Percentiles rank a stretch among this genome's conserved stretches.
Evolutionary conservation across 768 basidiomycete species (phyloP).

Genomic region (Kwoniella sp.): DNA sequence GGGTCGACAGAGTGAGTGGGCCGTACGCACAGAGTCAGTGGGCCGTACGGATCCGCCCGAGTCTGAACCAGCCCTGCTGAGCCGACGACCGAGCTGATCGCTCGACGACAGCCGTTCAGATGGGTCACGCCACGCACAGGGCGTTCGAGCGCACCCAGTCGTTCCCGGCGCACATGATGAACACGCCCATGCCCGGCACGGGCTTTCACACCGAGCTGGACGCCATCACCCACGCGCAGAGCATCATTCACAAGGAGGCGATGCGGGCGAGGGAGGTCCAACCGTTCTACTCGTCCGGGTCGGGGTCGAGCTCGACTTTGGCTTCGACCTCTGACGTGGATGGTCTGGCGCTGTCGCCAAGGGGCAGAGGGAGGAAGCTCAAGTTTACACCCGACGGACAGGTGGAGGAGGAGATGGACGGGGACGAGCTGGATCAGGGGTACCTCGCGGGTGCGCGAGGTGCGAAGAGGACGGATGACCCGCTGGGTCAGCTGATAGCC

Average conservation of each 20-base stretch:
- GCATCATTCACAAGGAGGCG: conserved; percentile 17
- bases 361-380: conserved; percentile 3
- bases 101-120: conserved; percentile 1
- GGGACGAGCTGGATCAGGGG: not conserved
- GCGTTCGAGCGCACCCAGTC: conserved; percentile 31
- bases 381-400: conserved; percentile 21
- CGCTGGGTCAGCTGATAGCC: not conserved
- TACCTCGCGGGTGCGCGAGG: not conserved
- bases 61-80: not conserved
- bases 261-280: conserved; percentile 12
- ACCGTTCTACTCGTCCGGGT: conserved; percentile 15
- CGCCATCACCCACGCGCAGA: conserved; percentile 15
- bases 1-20: conserved; percentile 25
- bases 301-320: not conserved
- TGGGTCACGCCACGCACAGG: conserved; percentile 11
- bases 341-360: conserved; percentile 2
- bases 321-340: conserved; percentile 4
- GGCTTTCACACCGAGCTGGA: conserved; percentile 16
- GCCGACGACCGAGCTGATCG: not conserved
- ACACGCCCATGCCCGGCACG: conserved; percentile 1
- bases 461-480: not conserved
- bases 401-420: conserved; percentile 20
- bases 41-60: too few species aligned
- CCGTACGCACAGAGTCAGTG: conserved; percentile 19
- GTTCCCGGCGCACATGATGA: conserved; percentile 8